phyloP scores from a whole-genome alignment of 2,329 filamentous ascomycete genomes.

The Aspergillus sergii region DNA sequence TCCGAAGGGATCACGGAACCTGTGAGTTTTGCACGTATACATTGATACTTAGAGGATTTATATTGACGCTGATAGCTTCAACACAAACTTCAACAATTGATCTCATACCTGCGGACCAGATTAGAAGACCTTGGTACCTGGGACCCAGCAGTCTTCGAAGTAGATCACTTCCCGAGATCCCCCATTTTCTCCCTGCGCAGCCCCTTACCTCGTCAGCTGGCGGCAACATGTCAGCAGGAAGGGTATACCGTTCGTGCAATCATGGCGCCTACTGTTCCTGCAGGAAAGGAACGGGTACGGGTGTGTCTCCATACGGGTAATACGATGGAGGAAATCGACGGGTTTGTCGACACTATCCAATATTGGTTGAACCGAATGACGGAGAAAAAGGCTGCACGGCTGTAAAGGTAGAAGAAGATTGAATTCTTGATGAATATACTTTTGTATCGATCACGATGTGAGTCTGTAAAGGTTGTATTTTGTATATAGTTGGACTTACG shows the following conservation, averaged over 20 bases:
- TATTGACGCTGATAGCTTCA: constrained; percentile 35
- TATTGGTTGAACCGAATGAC: constrained; percentile 47
- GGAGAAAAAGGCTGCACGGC: constrained; percentile 15
- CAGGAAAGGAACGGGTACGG: constrained; percentile 64
- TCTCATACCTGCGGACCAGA: constrained; percentile 47
- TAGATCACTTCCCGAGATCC: constrained; percentile 53
- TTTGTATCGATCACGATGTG: background rate
- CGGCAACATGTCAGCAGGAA: constrained; percentile 59
- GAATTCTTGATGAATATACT: background rate
- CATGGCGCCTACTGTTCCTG: constrained; percentile 68
- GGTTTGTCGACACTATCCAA: constrained; percentile 52
- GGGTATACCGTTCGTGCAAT: constrained; percentile 67
- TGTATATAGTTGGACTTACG: background rate
- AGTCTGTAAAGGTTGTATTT: background rate
- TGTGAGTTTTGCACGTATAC: constrained; percentile 32
- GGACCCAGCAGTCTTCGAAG: constrained; percentile 36
- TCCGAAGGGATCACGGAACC: constrained; percentile 50
- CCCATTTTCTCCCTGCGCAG: constrained; percentile 69
- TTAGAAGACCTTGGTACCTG: constrained; percentile 43
- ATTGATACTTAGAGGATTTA: background rate
- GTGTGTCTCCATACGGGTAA: constrained; percentile 72
- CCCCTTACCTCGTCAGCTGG: constrained; percentile 59
- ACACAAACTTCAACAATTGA: constrained; percentile 51
- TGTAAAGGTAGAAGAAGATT: background rate
- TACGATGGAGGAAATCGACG: constrained; percentile 58